Conservation (phyloP, 106 monocot species). For the Dioscorea alata region DNA sequence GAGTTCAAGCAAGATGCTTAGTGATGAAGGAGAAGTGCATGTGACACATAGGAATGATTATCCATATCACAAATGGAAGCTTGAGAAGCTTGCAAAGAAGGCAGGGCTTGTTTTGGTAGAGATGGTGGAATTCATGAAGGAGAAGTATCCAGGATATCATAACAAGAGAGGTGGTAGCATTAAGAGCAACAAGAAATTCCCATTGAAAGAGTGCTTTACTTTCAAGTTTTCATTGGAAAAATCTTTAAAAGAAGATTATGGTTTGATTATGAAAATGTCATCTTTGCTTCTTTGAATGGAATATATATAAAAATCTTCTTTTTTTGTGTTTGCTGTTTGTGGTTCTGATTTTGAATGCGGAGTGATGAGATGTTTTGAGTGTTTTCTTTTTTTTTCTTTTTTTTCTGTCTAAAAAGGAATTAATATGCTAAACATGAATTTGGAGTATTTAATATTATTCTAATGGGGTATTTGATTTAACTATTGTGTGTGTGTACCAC, state of each 20-base stretch:
- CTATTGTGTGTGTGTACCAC: too few relatives aligned
- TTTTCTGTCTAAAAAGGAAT: too few relatives aligned
- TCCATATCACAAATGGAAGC: constrained; percentile 4
- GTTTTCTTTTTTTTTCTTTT: too few relatives aligned
- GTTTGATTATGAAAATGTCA: too few relatives aligned
- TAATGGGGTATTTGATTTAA: too few relatives aligned
- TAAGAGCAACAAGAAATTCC: constrained; percentile 16
- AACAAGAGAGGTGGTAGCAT: constrained; percentile 16
- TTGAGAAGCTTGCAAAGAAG: constrained; percentile 13
- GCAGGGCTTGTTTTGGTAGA: constrained; percentile 4
- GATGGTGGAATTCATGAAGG: constrained; percentile 7
- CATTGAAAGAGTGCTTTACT: constrained; percentile 5
- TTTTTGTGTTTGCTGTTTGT: too few relatives aligned
- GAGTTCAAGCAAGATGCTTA: constrained; percentile 7
- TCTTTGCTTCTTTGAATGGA: too few relatives aligned
- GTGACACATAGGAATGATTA: constrained; percentile 7
- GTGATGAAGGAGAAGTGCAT: constrained; percentile 5
- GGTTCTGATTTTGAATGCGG: too few relatives aligned
- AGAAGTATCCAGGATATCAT: constrained; percentile 12
- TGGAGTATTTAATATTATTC: too few relatives aligned
- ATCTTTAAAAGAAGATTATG: background rate
- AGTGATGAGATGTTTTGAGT: too few relatives aligned
- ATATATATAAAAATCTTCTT: too few relatives aligned
- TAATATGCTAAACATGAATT: too few relatives aligned
- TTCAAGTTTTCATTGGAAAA: constrained; percentile 6